These are phyloP conservation scores for Ottelia alismoides DNA, from an alignment of 106 monocot species.

Conservation along the genomic window DNA sequence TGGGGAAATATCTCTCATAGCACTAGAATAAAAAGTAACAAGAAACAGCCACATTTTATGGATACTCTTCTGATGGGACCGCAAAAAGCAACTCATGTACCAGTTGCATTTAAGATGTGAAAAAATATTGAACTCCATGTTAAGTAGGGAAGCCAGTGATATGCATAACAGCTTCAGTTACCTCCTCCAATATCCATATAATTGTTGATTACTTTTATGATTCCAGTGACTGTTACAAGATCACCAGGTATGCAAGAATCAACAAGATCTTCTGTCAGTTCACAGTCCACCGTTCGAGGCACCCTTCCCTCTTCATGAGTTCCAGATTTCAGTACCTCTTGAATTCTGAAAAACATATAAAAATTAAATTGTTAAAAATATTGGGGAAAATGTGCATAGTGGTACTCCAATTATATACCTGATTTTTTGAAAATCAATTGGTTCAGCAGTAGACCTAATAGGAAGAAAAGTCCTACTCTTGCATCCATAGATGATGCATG, in stretches of 20 bases:
- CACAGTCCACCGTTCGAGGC: slow-evolving; percentile 96
- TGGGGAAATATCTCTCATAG: no score
- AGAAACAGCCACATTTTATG: no score
- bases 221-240: slow-evolving; percentile 78
- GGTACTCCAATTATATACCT: no score
- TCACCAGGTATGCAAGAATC: slow-evolving; percentile 99
- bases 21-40: no score
- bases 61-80: no score
- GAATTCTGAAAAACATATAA: slow-evolving; percentile 72
- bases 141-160: no score
- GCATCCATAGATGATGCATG: slow-evolving; percentile 65
- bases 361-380: no score
- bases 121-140: no score
- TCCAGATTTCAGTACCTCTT: slow-evolving; percentile 66
- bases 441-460: slow-evolving; percentile 67
- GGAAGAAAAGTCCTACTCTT: slow-evolving; percentile 76
- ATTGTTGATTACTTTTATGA: slow-evolving; percentile 94
- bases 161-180: no score
- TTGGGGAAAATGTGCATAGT: no score
- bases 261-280: slow-evolving; percentile 89
- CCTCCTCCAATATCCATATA: slow-evolving; percentile 98
- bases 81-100: no score
- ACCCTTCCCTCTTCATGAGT: slow-evolving; percentile 92
- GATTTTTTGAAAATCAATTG: slow-evolving; percentile 97
- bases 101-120: no score